Percentiles rank a stretch among this genome's conserved stretches.
Evolutionary conservation across 2,329 filamentous ascomycete species (phyloP).

Genomic region (Paecilomyces sp.): DNA sequence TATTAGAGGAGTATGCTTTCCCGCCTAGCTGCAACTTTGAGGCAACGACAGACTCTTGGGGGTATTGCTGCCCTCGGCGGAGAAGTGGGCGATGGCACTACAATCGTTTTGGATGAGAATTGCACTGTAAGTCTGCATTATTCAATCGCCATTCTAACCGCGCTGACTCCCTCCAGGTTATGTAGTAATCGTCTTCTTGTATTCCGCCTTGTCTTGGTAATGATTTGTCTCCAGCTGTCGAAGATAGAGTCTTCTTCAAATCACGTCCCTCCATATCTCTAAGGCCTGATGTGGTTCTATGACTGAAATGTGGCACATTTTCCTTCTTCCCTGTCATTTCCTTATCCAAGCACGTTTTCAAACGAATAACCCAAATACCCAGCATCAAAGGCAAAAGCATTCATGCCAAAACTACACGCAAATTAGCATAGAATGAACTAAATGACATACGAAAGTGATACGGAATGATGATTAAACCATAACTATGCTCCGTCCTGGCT

Average conservation of each 20-base stretch:
- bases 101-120: constrained; percentile 38
- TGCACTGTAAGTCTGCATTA: constrained; percentile 29
- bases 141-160: neutral
- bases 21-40: constrained; percentile 35
- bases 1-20: constrained; percentile 41
- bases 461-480: neutral
- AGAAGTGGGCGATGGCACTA: constrained; percentile 21
- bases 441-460: neutral
- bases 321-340: neutral
- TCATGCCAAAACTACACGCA: neutral
- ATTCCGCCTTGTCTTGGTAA: neutral
- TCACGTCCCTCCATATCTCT: neutral
- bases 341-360: neutral
- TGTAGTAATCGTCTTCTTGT: constrained; percentile 11
- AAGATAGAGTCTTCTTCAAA: neutral
- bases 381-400: neutral
- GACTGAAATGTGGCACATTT: neutral
- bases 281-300: neutral
- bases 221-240: neutral
- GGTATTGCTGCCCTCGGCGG: constrained; percentile 17
- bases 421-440: neutral
- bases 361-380: neutral
- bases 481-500: no score
- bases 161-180: constrained; percentile 15
- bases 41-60: constrained; percentile 27